These are phyloP conservation scores for Panus rudis DNA, from an alignment of 768 basidiomycete genomes.

Conservation along the genomic window DNA sequence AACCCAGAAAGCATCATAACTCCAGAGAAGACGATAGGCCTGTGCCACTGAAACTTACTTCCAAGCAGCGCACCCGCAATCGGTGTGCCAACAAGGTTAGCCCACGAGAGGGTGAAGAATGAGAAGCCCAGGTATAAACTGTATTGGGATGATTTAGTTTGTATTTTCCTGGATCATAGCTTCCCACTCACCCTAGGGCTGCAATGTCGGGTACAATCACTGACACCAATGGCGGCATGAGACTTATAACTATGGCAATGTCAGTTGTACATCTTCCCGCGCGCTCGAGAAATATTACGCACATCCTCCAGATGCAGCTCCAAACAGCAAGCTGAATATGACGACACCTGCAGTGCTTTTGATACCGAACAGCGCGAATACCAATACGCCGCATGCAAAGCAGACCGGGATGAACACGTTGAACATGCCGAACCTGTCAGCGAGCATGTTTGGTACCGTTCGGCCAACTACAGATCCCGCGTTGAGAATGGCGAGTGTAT, in stretches of 20 bases:
- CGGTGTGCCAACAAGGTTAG: slow-evolving; percentile 43
- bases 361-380: slow-evolving; percentile 46
- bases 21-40: slow-evolving; percentile 17
- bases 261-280: neutral
- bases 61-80: slow-evolving; percentile 40
- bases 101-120: slow-evolving; percentile 36
- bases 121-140: slow-evolving; percentile 23
- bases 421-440: slow-evolving; percentile 8
- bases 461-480: slow-evolving; percentile 9
- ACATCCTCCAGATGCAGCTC: slow-evolving; percentile 52
- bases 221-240: slow-evolving; percentile 27
- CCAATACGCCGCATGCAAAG: slow-evolving; percentile 34
- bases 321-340: slow-evolving; percentile 42
- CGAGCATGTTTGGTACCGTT: slow-evolving; percentile 8
- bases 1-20: too few relatives aligned
- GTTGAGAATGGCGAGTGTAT: slow-evolving; percentile 26
- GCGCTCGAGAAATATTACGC: slow-evolving; percentile 11
- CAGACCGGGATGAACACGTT: slow-evolving; percentile 39
- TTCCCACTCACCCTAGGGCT: slow-evolving; percentile 30
- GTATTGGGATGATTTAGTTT: slow-evolving; percentile 4
- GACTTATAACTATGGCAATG: slow-evolving; percentile 12
- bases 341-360: slow-evolving; percentile 35
- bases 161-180: slow-evolving; percentile 39
- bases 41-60: slow-evolving; percentile 16
- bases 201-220: slow-evolving; percentile 32